phyloP scores from a whole-genome alignment of 306 rosid species.

The Mucuna pruriens region DNA sequence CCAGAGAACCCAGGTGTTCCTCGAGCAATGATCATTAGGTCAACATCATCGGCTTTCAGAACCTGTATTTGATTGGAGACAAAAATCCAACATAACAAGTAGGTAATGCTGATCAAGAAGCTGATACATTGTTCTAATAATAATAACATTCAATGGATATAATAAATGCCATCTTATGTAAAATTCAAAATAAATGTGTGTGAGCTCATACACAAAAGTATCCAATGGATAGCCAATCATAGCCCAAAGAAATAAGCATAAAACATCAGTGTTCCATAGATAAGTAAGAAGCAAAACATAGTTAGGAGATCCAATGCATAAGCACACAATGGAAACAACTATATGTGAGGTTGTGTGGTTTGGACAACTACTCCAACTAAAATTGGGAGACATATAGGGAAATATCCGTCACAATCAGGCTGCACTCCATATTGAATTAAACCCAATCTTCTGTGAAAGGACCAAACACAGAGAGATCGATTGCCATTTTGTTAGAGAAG shows the following conservation, averaged over 20 bases:
- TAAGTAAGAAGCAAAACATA: too few relatives aligned
- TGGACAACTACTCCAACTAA: too few relatives aligned
- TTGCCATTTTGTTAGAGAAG: too few relatives aligned
- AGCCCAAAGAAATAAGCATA: neutral
- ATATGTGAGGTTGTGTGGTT: too few relatives aligned
- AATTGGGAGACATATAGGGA: too few relatives aligned
- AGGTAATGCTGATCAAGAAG: neutral
- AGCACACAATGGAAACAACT: too few relatives aligned
- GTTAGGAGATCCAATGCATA: too few relatives aligned
- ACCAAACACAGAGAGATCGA: too few relatives aligned
- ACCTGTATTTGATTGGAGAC: slow-evolving; percentile 51
- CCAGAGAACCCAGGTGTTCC: slow-evolving; percentile 93
- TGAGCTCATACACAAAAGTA: neutral
- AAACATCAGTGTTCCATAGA: neutral
- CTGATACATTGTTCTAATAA: neutral
- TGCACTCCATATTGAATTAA: too few relatives aligned
- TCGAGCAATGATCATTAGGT: slow-evolving; percentile 72
- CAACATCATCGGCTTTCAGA: slow-evolving; percentile 81
- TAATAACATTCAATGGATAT: neutral
- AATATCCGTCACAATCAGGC: too few relatives aligned
- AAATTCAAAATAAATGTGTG: neutral
- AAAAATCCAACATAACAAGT: neutral
- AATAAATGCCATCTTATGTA: neutral
- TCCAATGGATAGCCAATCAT: slow-evolving; percentile 1
- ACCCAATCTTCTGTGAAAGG: too few relatives aligned